phyloP scores from a whole-genome alignment of 306 rosid genomes.

The Notholithocarpus densiflorus region DNA sequence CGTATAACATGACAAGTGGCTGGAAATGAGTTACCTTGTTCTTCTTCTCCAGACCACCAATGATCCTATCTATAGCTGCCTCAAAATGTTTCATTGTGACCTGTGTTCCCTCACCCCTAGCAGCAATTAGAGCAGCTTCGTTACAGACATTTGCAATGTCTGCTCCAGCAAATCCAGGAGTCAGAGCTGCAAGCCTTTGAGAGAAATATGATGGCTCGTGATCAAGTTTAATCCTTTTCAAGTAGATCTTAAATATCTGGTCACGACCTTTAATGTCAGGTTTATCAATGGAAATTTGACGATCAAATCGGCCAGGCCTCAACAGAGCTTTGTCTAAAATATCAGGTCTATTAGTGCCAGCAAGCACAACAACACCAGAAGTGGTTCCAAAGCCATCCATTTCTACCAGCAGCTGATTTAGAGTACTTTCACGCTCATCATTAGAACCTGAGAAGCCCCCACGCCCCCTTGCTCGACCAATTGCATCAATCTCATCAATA shows the following conservation, averaged over 20 bases:
- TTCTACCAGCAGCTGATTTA: slow-evolving; percentile 93
- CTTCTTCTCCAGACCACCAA: slow-evolving; percentile 98
- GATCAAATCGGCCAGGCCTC: slow-evolving; percentile 97
- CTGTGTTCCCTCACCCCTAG: slow-evolving; percentile 55
- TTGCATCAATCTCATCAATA: slow-evolving; percentile 97
- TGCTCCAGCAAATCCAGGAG: slow-evolving; percentile 99
- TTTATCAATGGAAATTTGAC: slow-evolving; percentile 68
- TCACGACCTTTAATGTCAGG: slow-evolving; percentile 93
- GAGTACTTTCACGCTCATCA: slow-evolving; percentile 96
- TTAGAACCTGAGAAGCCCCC: slow-evolving; percentile 85
- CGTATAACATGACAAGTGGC: background rate
- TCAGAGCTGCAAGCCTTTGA: slow-evolving; percentile 90
- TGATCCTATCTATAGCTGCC: slow-evolving; percentile 86
- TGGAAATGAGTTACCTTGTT: slow-evolving; percentile 54
- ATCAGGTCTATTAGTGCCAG: slow-evolving; percentile 98
- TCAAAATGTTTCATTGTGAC: slow-evolving; percentile 83
- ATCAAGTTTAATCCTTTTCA: slow-evolving; percentile 83
- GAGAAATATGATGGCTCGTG: slow-evolving; percentile 80
- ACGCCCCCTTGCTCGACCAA: slow-evolving; percentile 97
- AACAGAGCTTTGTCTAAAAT: slow-evolving; percentile 88
- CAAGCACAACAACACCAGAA: slow-evolving; percentile 93
- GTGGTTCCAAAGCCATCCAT: slow-evolving; percentile 99
- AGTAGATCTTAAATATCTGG: slow-evolving; percentile 82
- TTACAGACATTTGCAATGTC: slow-evolving; percentile 98
- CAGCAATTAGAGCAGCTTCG: slow-evolving; percentile 97